phyloP scores from a whole-genome alignment of 345 rosid species.

The Microcos paniculata region DNA sequence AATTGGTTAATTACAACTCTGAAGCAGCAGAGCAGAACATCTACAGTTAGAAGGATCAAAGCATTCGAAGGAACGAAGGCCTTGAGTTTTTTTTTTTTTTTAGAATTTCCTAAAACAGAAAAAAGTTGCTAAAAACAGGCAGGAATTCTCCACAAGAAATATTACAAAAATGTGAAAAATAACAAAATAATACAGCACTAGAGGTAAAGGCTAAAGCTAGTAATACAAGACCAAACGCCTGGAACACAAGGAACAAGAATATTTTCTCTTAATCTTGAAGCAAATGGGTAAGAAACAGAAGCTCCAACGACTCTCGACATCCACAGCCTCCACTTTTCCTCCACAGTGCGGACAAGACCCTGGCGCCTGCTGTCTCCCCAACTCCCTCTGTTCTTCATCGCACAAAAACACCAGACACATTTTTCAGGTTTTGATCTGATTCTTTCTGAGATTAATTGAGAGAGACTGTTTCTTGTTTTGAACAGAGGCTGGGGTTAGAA shows the following conservation, averaged over 20 bases:
- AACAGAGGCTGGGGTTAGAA: neutral
- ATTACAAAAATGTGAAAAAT: neutral
- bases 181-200: neutral
- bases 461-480: neutral
- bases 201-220: neutral
- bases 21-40: neutral
- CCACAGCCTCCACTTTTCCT: constrained; percentile 69
- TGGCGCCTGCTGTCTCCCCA: constrained; percentile 68
- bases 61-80: neutral
- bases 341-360: constrained; percentile 84
- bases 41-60: neutral
- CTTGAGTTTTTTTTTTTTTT: neutral
- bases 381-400: constrained; percentile 56
- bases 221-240: constrained; percentile 47
- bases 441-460: neutral
- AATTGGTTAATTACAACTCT: neutral
- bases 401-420: constrained; percentile 65
- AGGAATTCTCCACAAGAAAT: neutral
- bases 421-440: neutral
- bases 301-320: constrained; percentile 67
- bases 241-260: constrained; percentile 57
- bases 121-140: neutral
- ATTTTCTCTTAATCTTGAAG: constrained; percentile 60
- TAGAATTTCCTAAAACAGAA: neutral
- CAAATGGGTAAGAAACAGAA: constrained; percentile 78